phyloP scores from a whole-genome alignment of 208 protist genomes.

The Crithidia thermophila region DNA sequence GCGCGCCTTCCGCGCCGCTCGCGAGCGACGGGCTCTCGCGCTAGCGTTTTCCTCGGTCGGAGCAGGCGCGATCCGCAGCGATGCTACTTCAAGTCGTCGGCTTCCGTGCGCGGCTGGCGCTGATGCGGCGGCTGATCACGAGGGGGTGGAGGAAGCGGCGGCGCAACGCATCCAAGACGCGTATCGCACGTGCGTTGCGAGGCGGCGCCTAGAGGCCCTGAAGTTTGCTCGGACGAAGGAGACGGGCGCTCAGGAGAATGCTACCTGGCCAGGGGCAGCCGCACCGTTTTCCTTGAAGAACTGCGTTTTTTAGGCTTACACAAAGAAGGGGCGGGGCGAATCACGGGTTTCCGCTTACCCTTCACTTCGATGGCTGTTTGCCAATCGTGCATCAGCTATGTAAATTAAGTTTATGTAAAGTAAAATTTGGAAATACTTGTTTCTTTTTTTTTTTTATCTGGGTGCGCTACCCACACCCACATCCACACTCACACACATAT shows the following conservation, averaged over 20 bases:
- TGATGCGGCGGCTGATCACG: not conserved
- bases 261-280: not conserved
- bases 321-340: no score
- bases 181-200: conserved; percentile 26
- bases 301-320: no score
- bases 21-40: conserved; percentile 16
- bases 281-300: conserved; percentile 28
- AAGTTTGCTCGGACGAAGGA: conserved; percentile 14
- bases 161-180: conserved; percentile 27
- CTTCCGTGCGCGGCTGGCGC: not conserved
- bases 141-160: not conserved
- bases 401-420: no score
- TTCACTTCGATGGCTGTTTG: no score
- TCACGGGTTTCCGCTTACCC: no score
- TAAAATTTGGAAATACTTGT: no score
- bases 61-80: not conserved
- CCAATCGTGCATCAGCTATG: no score
- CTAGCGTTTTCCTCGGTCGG: no score
- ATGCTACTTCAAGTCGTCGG: not conserved
- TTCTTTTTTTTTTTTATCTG: no score
- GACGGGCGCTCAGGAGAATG: not conserved
- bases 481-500: no score
- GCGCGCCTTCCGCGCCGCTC: conserved; percentile 54
- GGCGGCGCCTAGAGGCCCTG: conserved; percentile 24
- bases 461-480: no score